Evolutionary conservation across 2,329 filamentous ascomycete genomes (phyloP).

Genomic region (Exophiala bonariae): DNA sequence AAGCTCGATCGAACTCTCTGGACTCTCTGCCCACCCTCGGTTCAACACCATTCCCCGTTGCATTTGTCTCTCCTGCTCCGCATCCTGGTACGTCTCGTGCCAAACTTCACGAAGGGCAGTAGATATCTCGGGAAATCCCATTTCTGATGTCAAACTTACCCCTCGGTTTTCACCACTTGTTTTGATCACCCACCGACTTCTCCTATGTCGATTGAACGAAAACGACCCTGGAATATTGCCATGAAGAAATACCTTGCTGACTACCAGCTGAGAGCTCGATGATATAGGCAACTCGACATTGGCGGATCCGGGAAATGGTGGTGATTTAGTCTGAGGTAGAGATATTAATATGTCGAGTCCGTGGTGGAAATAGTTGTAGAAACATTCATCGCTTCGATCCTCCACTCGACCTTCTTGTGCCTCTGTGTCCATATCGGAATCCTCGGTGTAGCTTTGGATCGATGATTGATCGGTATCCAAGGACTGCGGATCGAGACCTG

Average conservation of each 20-base stretch:
- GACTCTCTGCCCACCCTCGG: constrained; percentile 79
- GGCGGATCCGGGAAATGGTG: constrained; percentile 53
- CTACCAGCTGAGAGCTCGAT: constrained; percentile 66
- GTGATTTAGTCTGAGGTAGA: constrained; percentile 65
- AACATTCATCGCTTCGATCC: constrained; percentile 59
- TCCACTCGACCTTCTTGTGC: constrained; percentile 62
- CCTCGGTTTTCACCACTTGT: constrained; percentile 43
- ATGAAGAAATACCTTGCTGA: constrained; percentile 89
- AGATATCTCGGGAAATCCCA: constrained; percentile 72
- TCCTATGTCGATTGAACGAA: constrained; percentile 90
- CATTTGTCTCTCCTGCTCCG: constrained; percentile 53
- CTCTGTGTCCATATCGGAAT: constrained; percentile 61
- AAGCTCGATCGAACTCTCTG: constrained; percentile 83
- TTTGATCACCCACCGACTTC: constrained; percentile 80
- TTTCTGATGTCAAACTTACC: constrained; percentile 67
- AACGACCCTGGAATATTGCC: constrained; percentile 95
- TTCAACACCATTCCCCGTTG: constrained; percentile 79
- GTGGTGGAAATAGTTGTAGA: constrained; percentile 96
- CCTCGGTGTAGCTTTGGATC: constrained; percentile 68
- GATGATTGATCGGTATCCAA: constrained; percentile 77
- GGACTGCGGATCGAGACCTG: constrained; percentile 39
- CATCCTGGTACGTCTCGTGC: constrained; percentile 63
- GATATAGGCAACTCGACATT: constrained; percentile 23
- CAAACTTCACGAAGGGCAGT: constrained; percentile 67
- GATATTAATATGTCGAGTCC: constrained; percentile 95